A percentile compares a stretch with the other conserved stretches of the same genome.
Conservation (phyloP, 2,329 filamentous ascomycete genomes). For the Grosmannia penicillata region DNA sequence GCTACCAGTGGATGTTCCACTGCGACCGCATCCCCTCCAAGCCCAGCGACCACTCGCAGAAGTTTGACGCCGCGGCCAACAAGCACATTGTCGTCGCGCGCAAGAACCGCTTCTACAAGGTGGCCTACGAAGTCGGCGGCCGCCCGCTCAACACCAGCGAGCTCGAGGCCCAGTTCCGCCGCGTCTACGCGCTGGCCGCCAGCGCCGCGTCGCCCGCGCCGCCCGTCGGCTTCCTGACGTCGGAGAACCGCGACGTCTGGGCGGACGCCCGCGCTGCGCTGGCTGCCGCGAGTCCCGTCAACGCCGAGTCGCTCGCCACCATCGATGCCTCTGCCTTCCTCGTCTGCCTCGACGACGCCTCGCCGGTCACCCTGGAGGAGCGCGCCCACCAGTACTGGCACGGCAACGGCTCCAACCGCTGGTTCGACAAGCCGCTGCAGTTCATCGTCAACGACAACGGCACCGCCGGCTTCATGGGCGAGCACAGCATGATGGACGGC, state of each 20-base stretch:
- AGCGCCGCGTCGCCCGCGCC: slow-evolving; percentile 39
- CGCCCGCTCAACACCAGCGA: slow-evolving; percentile 78
- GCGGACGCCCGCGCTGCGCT: slow-evolving; percentile 67
- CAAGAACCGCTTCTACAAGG: slow-evolving; percentile 97
- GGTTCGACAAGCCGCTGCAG: slow-evolving; percentile 96
- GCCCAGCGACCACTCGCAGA: slow-evolving; percentile 68
- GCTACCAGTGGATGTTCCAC: slow-evolving; percentile 99
- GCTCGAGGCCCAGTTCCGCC: slow-evolving; percentile 77
- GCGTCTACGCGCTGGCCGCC: slow-evolving; percentile 60
- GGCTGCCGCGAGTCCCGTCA: slow-evolving; percentile 60
- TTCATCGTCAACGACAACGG: slow-evolving; percentile 98
- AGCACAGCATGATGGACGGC: slow-evolving; percentile 99
- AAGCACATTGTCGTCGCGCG: slow-evolving; percentile 81
- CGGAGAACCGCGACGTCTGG: slow-evolving; percentile 89
- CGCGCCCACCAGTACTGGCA: slow-evolving; percentile 96
- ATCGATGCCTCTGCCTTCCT: slow-evolving; percentile 86
- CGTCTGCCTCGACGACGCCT: slow-evolving; percentile 83
- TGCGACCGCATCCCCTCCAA: slow-evolving; percentile 70
- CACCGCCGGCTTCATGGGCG: slow-evolving; percentile 91
- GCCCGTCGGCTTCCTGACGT: slow-evolving; percentile 71
- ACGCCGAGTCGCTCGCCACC: slow-evolving; percentile 60
- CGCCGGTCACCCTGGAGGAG: slow-evolving; percentile 87
- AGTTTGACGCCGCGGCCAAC: slow-evolving; percentile 55
- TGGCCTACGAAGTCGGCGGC: slow-evolving; percentile 66
- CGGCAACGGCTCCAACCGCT: slow-evolving; percentile 87